Evolutionary conservation across 768 basidiomycete species (phyloP).

Genomic region (Saitozyma sp.): DNA sequence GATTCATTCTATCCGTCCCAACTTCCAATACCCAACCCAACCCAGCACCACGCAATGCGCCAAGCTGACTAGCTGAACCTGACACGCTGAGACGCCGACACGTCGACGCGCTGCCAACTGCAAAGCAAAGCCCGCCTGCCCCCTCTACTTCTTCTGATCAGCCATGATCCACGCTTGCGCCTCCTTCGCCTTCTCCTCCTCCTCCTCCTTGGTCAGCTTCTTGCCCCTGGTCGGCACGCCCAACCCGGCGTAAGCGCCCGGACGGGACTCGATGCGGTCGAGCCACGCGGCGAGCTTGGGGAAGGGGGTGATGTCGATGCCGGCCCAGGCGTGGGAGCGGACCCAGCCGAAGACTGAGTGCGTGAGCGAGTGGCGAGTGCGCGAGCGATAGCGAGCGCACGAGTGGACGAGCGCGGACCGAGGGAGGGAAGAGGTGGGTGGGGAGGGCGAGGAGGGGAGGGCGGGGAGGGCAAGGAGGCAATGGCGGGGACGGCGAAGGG

Average conservation of each 20-base stretch:
- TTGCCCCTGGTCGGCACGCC: constrained; percentile 43
- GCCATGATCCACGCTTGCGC: constrained; percentile 39
- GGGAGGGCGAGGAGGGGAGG: background rate
- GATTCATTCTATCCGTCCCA: no score
- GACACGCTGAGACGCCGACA: no score
- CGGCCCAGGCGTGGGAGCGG: constrained; percentile 55
- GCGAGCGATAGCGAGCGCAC: background rate
- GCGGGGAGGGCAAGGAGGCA: background rate
- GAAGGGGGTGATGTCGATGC: constrained; percentile 63
- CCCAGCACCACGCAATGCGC: no score
- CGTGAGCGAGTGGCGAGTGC: no score
- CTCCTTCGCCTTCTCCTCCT: constrained; percentile 43
- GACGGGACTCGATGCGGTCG: constrained; percentile 53
- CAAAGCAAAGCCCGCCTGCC: no score
- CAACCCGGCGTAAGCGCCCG: constrained; percentile 51
- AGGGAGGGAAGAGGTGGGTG: background rate
- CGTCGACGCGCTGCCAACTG: no score
- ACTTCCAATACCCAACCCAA: no score
- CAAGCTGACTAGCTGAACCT: no score
- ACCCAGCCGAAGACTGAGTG: constrained; percentile 59
- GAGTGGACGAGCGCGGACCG: background rate
- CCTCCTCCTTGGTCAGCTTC: constrained; percentile 47
- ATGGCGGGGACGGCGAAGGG: background rate
- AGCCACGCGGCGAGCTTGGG: constrained; percentile 64
- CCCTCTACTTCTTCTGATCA: constrained; percentile 14